These are phyloP conservation scores for Cyberlindnera americana DNA, from an alignment of 805 yeast genomes.

Conservation along the genomic window DNA sequence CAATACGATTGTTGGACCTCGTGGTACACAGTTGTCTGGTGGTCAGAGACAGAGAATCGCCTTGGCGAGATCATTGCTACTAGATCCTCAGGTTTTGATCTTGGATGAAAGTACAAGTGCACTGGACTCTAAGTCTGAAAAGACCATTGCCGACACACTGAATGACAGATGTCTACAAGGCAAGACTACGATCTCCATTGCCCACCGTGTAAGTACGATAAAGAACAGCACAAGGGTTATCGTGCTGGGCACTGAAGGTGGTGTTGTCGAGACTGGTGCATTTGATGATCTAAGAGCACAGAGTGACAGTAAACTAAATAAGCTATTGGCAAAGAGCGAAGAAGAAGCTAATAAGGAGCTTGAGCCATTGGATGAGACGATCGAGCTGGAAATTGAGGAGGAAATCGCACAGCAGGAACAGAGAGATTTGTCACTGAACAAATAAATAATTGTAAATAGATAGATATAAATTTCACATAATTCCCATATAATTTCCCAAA, in stretches of 20 bases:
- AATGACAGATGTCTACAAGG: slow-evolving; percentile 50
- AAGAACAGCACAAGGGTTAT: slow-evolving; percentile 76
- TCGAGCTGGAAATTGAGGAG: neutral
- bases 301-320: slow-evolving; percentile 32
- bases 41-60: slow-evolving; percentile 95
- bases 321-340: slow-evolving; percentile 32
- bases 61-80: slow-evolving; percentile 78
- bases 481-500: too few species aligned
- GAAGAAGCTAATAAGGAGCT: slow-evolving; percentile 1
- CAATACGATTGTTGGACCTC: slow-evolving; percentile 80
- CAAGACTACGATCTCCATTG: slow-evolving; percentile 80
- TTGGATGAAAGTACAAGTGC: slow-evolving; percentile 96
- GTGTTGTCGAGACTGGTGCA: slow-evolving; percentile 68
- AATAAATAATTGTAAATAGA: neutral
- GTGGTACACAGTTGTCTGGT: slow-evolving; percentile 87
- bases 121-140: slow-evolving; percentile 83
- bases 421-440: neutral
- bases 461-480: neutral
- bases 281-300: slow-evolving; percentile 49
- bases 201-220: slow-evolving; percentile 88
- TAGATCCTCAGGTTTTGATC: slow-evolving; percentile 75
- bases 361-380: slow-evolving; percentile 1
- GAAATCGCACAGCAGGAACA: neutral
- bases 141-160: slow-evolving; percentile 75
- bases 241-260: slow-evolving; percentile 71